Conservation (phyloP, 1,284 basidiomycete genomes). For the Tylopilus sp. region DNA sequence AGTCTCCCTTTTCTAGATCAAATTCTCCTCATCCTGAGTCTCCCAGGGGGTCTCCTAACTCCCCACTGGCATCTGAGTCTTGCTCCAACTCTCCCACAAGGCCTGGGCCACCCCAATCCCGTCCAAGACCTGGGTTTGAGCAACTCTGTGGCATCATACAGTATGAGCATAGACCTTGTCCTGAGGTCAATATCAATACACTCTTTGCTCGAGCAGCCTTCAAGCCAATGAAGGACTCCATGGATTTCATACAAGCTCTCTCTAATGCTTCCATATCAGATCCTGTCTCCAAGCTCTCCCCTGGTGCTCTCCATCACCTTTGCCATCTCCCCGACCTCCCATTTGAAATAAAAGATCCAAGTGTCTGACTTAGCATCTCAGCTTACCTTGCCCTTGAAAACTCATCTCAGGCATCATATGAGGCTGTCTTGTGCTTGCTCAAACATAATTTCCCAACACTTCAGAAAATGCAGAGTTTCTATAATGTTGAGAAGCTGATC, state of each 20-base stretch:
- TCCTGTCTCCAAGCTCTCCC: background rate
- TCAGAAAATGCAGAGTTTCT: constrained; percentile 1
- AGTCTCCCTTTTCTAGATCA: no score
- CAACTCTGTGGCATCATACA: background rate
- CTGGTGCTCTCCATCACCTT: background rate
- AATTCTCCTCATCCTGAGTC: no score
- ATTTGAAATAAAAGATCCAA: constrained; percentile 4
- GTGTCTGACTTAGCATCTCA: constrained; percentile 1
- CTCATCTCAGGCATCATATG: constrained; percentile 12
- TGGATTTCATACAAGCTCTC: constrained; percentile 8
- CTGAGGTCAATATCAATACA: background rate
- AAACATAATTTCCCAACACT: background rate
- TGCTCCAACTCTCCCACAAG: no score
- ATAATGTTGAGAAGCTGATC: constrained; percentile 15
- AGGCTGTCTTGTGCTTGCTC: background rate
- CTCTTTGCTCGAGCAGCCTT: background rate
- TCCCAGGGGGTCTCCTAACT: no score
- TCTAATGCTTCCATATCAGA: background rate
- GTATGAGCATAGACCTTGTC: background rate
- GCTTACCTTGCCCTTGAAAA: constrained; percentile 15
- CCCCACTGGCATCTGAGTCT: no score
- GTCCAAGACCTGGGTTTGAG: no score
- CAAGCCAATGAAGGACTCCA: constrained; percentile 11
- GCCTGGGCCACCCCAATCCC: no score
- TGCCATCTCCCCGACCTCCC: background rate